Base-by-base conservation (phyloP, 768 basidiomycete species). In the Lyophyllum atratum region DNA sequence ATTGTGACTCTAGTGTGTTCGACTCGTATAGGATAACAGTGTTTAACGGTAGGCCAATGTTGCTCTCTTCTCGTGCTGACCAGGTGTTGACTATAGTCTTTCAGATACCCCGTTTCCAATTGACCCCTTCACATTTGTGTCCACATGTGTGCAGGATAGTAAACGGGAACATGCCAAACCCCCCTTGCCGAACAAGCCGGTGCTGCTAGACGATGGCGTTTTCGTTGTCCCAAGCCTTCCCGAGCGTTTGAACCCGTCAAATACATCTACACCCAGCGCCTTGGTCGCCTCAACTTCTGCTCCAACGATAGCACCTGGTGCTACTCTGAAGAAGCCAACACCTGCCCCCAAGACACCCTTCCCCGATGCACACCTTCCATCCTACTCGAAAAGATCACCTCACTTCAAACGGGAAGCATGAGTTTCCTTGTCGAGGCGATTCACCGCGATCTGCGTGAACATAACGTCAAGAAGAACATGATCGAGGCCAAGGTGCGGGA, bases 401-500 rank as follows among this genome's bases (percentile, higher is more conserved):
- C 76, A 22, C 74, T 91, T 19, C 80, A 84, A 51, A 84, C 88
- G 0, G 75, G 80, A 8, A 92, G 78, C 59, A 75, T 92, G 24
- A 79, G 77, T 8, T 80, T 85, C 53, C 81, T 95, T 26, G 80
- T 93, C 0, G 92, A 93, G 57, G 79, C 83, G 8, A 80, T 93
- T 61, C 83, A 86, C 64, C 83, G 87, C 59, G 88, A 88, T 25
- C 75, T 93, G 39, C 83, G 83, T 29, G 70, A 69, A n/a, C 74
- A 88, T 61, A 87, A 86, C 55, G 81, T 93, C 59, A 92, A 88
- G 76, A 94, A 93, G 79, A 89, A 86, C 49, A 85, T 90, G 4
- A 85, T 95, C 44, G 90, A 92, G 70, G 85, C 85, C 2, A 93
- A 93, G 69, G 77, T 95, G 34, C 78, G 82, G 45, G 90, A 93